Percentiles rank a stretch among this genome's conserved stretches.
phyloP scores from a whole-genome alignment of 257 asterid genomes.

The Striga asiatica region DNA sequence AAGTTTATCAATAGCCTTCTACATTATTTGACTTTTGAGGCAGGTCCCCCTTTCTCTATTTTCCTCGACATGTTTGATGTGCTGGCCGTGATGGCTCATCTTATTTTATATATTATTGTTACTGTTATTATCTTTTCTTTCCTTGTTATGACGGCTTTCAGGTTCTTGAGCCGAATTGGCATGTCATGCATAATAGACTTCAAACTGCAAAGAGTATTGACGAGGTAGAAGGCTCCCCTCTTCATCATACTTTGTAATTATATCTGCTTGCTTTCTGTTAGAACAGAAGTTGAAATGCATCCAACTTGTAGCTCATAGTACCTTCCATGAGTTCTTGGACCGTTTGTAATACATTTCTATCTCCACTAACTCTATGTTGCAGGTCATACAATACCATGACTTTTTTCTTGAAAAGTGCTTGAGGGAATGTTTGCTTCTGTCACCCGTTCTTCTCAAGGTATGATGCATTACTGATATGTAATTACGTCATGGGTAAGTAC shows the following conservation, averaged over 20 bases:
- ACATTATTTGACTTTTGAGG: constrained; percentile 96
- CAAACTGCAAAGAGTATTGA: constrained; percentile 94
- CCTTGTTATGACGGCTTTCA: constrained; percentile 22
- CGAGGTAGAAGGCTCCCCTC: constrained; percentile 42
- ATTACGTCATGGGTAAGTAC: not conserved
- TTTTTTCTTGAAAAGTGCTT: constrained; percentile 89
- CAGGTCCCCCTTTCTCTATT: constrained; percentile 21
- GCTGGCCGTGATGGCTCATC: constrained; percentile 10
- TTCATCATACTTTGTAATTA: not conserved
- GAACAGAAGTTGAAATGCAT: constrained; percentile 9
- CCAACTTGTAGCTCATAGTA: not conserved
- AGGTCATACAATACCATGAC: constrained; percentile 90
- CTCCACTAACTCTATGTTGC: constrained; percentile 17
- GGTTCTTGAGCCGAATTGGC: constrained; percentile 99
- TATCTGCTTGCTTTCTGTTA: not conserved
- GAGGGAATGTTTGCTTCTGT: constrained; percentile 89
- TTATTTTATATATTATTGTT: too few species aligned
- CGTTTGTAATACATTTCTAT: constrained; percentile 10
- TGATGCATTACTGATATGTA: constrained; percentile 9
- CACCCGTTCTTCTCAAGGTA: constrained; percentile 90
- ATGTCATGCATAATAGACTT: constrained; percentile 79
- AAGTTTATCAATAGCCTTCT: constrained; percentile 89
- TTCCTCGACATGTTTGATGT: not conserved
- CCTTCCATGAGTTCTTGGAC: not conserved
- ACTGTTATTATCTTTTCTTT: not conserved